Evolutionary conservation across 2,329 filamentous ascomycete genomes (phyloP), one percentile per base, ranked within the genome.

Genomic region (Colletotrichum liriopes): DNA sequence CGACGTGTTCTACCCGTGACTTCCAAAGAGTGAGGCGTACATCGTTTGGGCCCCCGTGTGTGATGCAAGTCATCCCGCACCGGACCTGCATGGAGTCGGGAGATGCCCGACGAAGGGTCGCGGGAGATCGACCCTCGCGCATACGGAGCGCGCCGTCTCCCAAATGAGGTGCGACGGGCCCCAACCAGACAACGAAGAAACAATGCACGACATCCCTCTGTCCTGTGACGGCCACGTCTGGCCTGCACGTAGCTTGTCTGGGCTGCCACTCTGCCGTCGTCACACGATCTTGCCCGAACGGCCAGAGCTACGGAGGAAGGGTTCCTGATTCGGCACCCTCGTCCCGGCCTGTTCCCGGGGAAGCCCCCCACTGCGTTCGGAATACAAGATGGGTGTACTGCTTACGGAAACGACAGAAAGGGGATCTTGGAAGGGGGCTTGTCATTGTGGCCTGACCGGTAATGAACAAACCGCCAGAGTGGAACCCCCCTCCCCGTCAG

Each of bases 111-210:
- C 51, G 41, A 49, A 12, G 59, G 56, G n/a, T 32, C n/a, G 32
- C 59, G 59, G 65, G 65, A 64, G 69, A 69, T 68, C 45, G 65
- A 35, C 52, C 65, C 32, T 20, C 23, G 39, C 45, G 23, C 32
- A 43, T 18, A 26, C 18, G 20, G 9, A 32, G 9, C 14, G 9
- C 14, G 18, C 23, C 20, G 26, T 20, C 26, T 12, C 20, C 43
- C 23, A 16, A 47, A 61, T 43, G 47, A 49, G 55, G 67, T 61
- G 47, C 14, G 47, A 35, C 26, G 47, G 41, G 7, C 23, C 18
- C 5, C 39, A 14, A 64, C 14, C 11, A 67, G 47, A 52, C 45
- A 51, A 66, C 20, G 67, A 63, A 32, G 49, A 49, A 32, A 52
- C 14, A 51, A 51, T 68, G 58, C 68, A 58, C 51, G 65, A 51